phyloP scores from a whole-genome alignment of 2,329 filamentous ascomycete species.

The Cercospora sp. region DNA sequence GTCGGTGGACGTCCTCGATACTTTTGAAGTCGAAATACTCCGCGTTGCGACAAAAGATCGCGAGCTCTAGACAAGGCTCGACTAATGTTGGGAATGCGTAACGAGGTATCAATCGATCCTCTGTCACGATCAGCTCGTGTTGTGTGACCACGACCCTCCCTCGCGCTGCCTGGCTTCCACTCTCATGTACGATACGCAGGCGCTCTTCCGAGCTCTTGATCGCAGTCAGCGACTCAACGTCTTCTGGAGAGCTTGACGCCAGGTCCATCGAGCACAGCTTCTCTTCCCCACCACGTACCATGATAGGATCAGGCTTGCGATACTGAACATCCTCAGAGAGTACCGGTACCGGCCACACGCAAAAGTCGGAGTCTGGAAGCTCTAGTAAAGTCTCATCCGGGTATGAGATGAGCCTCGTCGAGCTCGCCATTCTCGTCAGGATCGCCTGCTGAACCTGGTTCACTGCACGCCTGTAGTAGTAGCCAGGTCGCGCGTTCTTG shows the following conservation, averaged over 20 bases:
- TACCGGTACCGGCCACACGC: slow-evolving; percentile 16
- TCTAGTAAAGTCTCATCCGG: slow-evolving; percentile 21
- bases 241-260: slow-evolving; percentile 3
- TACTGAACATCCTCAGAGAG: slow-evolving; percentile 9
- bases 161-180: slow-evolving; percentile 11
- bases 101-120: slow-evolving; percentile 27
- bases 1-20: slow-evolving; percentile 20
- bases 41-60: slow-evolving; percentile 27
- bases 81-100: slow-evolving; percentile 24
- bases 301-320: slow-evolving; percentile 22
- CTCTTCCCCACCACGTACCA: slow-evolving; percentile 22
- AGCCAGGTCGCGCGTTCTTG: slow-evolving; percentile 22
- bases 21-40: slow-evolving; percentile 26
- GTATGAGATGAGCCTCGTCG: slow-evolving; percentile 19
- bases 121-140: slow-evolving; percentile 15
- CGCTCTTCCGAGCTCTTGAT: slow-evolving; percentile 24
- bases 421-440: slow-evolving; percentile 13
- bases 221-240: slow-evolving; percentile 21
- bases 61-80: slow-evolving; percentile 22
- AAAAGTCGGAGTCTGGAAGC: slow-evolving; percentile 18
- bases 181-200: slow-evolving; percentile 27
- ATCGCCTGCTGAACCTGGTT: slow-evolving; percentile 28
- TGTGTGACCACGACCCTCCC: slow-evolving; percentile 21
- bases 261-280: slow-evolving; percentile 20
- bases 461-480: slow-evolving; percentile 28